Evolutionary conservation across 208 protist species (phyloP).

Genomic region (Acanthamoeba healyi): DNA sequence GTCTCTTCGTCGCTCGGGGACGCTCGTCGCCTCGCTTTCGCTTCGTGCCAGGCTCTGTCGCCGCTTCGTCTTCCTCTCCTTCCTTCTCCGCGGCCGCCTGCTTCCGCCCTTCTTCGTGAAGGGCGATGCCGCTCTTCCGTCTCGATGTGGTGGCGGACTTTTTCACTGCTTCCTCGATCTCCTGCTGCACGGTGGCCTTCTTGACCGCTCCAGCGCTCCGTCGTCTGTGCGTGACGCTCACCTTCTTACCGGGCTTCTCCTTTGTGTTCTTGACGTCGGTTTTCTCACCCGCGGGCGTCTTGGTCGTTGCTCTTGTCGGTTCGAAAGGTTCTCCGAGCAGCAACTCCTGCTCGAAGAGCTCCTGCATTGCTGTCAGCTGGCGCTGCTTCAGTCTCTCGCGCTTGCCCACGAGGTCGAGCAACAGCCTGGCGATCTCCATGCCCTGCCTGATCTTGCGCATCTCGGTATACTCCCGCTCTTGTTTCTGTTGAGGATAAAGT

Average conservation of each 20-base stretch:
- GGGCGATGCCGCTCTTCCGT: conserved; percentile 22
- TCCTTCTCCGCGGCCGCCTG: neutral
- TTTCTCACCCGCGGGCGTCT: neutral
- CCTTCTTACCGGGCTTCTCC: neutral
- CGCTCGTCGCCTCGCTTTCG: neutral
- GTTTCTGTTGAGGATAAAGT: too few species aligned
- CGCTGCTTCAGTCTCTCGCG: conserved; percentile 51
- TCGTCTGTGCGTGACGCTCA: neutral
- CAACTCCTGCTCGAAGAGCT: conserved; percentile 48
- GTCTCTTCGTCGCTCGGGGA: conserved; percentile 33
- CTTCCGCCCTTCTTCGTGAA: neutral
- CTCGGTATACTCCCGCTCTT: conserved; percentile 59
- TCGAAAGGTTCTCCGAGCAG: neutral
- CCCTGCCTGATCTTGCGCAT: conserved; percentile 62
- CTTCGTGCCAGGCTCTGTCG: neutral
- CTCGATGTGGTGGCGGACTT: neutral
- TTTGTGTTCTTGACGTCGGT: neutral
- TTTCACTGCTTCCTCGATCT: conserved; percentile 33
- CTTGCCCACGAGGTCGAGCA: conserved; percentile 63
- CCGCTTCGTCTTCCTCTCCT: neutral
- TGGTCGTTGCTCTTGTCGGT: neutral
- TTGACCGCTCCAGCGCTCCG: conserved; percentile 14
- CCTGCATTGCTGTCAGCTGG: neutral
- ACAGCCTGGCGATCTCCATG: conserved; percentile 53
- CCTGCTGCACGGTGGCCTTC: conserved; percentile 34